Conservation (phyloP, 225 moss, liverwort and hornwort species). For the Sphagnum tenellum region DNA sequence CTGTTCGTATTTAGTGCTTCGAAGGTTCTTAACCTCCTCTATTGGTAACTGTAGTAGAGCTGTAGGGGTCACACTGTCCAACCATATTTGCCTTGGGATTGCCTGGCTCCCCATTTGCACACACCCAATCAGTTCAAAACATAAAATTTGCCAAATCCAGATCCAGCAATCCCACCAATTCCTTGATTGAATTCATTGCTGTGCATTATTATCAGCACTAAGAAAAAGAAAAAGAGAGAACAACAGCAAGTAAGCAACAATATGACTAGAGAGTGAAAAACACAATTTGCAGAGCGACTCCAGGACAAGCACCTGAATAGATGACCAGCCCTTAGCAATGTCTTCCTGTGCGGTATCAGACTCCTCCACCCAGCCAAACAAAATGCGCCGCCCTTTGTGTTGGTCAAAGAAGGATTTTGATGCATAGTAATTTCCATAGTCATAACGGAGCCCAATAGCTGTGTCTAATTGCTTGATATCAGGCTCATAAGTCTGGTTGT, state of each 20-base stretch:
- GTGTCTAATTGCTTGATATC: constrained; percentile 15
- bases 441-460: constrained; percentile 45
- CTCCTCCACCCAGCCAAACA: constrained; percentile 49
- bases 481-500: constrained; percentile 23
- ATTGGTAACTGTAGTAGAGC: constrained; percentile 54
- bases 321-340: constrained; percentile 47
- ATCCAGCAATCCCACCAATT: not conserved
- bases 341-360: constrained; percentile 36
- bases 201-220: not conserved
- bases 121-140: too few species aligned
- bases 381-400: constrained; percentile 24
- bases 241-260: too few species aligned
- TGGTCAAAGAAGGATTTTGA: constrained; percentile 48
- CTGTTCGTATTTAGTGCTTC: constrained; percentile 14
- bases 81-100: constrained; percentile 41
- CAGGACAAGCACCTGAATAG: constrained; percentile 35
- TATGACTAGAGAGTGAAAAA: too few species aligned
- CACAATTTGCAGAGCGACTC: too few species aligned
- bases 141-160: not conserved
- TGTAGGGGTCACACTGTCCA: constrained; percentile 41
- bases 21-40: constrained; percentile 36
- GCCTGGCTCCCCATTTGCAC: constrained; percentile 12
- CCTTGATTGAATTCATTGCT: not conserved
- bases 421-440: constrained; percentile 58
- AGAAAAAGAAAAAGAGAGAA: not conserved